A percentile compares a stretch with the other conserved stretches of the same genome.
phyloP scores from a whole-genome alignment of 768 basidiomycete species.

The Mycena kentingensis region DNA sequence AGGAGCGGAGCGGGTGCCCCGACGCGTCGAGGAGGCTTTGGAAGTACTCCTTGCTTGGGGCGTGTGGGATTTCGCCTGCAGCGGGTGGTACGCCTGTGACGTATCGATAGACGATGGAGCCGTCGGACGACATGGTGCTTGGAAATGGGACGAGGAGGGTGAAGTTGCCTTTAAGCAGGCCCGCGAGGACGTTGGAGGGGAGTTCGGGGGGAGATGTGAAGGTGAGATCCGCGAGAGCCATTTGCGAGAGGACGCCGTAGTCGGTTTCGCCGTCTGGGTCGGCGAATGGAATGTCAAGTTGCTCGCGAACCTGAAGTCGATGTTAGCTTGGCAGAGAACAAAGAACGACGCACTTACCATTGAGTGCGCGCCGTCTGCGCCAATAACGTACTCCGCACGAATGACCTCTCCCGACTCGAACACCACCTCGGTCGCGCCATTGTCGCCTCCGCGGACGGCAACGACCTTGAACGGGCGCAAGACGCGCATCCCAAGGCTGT shows the following conservation, averaged over 20 bases:
- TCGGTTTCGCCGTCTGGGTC: slow-evolving; percentile 39
- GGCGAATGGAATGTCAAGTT: slow-evolving; percentile 42
- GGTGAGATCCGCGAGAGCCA: slow-evolving; percentile 50
- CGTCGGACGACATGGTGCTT: slow-evolving; percentile 21
- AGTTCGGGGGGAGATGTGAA: slow-evolving; percentile 32
- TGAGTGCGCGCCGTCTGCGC: slow-evolving; percentile 54
- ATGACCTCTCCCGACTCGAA: slow-evolving; percentile 51
- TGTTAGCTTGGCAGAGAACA: background rate
- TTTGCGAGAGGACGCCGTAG: slow-evolving; percentile 36
- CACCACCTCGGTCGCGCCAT: slow-evolving; percentile 34
- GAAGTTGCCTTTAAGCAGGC: slow-evolving; percentile 28
- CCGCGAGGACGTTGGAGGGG: slow-evolving; percentile 29
- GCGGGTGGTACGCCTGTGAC: slow-evolving; percentile 39
- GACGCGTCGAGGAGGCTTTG: slow-evolving; percentile 45
- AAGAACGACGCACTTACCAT: slow-evolving; percentile 31
- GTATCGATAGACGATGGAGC: slow-evolving; percentile 39
- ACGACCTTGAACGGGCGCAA: slow-evolving; percentile 42
- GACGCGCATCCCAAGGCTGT: slow-evolving; percentile 34
- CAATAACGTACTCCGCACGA: slow-evolving; percentile 48
- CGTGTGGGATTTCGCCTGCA: slow-evolving; percentile 37
- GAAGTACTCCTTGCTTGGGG: slow-evolving; percentile 43
- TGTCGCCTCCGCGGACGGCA: slow-evolving; percentile 37
- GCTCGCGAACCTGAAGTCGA: slow-evolving; percentile 41
- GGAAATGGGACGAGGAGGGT: slow-evolving; percentile 42
- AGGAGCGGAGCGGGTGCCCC: no score